A percentile compares a stretch with the other conserved stretches of the same genome.
These are phyloP conservation scores for Ceratobasidium sp. DNA, from an alignment of 1,284 basidiomycete species.

Conservation along the genomic window DNA sequence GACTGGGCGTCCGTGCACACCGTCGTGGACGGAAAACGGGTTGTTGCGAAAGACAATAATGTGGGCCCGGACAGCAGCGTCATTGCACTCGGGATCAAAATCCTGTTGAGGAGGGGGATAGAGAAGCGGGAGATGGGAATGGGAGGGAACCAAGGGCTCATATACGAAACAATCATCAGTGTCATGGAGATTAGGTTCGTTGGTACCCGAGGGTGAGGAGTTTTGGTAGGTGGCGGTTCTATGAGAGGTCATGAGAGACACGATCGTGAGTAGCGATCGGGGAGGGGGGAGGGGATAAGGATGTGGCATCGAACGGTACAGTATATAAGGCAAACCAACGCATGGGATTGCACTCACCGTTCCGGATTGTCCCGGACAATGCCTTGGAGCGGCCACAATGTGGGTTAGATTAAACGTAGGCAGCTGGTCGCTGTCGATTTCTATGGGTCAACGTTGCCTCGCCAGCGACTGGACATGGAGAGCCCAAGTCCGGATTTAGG, in stretches of 20 bases:
- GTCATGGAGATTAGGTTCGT: no score
- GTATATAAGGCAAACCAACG: no score
- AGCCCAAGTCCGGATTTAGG: neutral
- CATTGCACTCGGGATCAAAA: neutral
- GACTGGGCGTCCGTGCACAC: slow-evolving; percentile 13
- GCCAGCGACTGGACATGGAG: no score
- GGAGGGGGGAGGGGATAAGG: neutral
- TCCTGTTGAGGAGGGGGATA: neutral
- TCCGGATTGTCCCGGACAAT: no score
- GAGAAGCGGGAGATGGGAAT: neutral
- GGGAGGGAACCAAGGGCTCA: neutral
- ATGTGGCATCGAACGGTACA: neutral
- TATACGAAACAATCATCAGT: slow-evolving; percentile 5
- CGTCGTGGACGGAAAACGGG: slow-evolving; percentile 25
- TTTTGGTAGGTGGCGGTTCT: neutral
- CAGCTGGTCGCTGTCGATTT: no score
- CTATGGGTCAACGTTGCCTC: no score
- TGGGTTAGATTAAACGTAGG: no score
- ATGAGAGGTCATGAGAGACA: neutral
- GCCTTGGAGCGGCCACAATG: no score
- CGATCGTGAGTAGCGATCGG: neutral
- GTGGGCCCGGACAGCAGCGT: neutral
- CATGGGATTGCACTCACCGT: no score
- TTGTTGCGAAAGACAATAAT: slow-evolving; percentile 2
- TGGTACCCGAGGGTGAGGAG: neutral